Conservation (phyloP, 73 alveolate species). For the Tetrahymena malaccensis region DNA sequence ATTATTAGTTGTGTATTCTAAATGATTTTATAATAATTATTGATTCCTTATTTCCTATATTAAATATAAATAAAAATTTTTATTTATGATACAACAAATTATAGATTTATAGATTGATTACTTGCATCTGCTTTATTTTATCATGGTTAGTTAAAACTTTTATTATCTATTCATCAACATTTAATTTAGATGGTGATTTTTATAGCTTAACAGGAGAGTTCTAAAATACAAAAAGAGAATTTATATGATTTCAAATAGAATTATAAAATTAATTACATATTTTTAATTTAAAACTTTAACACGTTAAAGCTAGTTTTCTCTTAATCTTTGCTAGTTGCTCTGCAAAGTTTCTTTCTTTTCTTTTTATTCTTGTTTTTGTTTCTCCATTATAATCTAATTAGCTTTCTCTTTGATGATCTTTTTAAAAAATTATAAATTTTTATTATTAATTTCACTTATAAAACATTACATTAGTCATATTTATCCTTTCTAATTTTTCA, state of each 20-base stretch:
- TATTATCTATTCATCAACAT: neutral
- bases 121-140: neutral
- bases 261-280: neutral
- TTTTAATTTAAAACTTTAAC: neutral
- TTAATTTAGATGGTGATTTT: neutral
- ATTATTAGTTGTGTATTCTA: neutral
- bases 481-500: neutral
- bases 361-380: neutral
- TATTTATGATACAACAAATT: neutral
- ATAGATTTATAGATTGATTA: neutral
- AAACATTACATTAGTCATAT: neutral
- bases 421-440: neutral
- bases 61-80: neutral
- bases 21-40: neutral
- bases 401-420: neutral
- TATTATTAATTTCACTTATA: neutral
- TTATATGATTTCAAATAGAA: neutral
- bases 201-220: neutral
- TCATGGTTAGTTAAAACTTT: neutral
- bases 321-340: neutral
- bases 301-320: neutral
- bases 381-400: neutral
- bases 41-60: neutral
- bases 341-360: neutral
- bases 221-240: neutral